These are phyloP conservation scores for Yamadazyma siamensis DNA, from an alignment of 1,139 yeast species.

Conservation along the genomic window DNA sequence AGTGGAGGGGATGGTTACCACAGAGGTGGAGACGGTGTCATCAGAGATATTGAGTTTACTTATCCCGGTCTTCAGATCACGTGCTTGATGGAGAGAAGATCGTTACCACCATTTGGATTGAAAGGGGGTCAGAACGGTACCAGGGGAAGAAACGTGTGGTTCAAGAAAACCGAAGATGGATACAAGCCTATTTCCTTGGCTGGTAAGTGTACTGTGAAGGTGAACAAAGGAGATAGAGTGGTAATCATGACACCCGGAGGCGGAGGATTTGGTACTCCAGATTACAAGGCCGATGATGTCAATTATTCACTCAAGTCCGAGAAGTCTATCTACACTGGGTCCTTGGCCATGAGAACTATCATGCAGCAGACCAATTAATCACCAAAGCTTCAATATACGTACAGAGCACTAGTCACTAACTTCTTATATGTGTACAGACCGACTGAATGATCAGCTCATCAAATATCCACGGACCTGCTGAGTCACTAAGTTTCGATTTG, in stretches of 20 bases:
- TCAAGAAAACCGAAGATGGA: conserved; percentile 19
- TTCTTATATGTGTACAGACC: no score
- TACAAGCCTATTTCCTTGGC: conserved; percentile 33
- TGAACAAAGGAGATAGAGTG: conserved; percentile 40
- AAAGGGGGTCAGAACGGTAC: conserved; percentile 40
- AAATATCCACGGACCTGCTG: no score
- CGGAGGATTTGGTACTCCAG: conserved; percentile 40
- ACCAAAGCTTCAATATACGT: neutral
- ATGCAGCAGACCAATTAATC: conserved; percentile 34
- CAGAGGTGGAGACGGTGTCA: conserved; percentile 44
- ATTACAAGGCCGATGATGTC: conserved; percentile 8
- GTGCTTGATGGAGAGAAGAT: conserved; percentile 44
- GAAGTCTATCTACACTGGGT: conserved; percentile 29
- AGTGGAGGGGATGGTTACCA: conserved; percentile 45
- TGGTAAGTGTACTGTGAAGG: conserved; percentile 41
- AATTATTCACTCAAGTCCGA: conserved; percentile 25
- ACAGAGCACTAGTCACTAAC: no score
- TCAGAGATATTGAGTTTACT: conserved; percentile 45
- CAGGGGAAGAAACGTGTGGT: conserved; percentile 42
- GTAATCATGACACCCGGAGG: conserved; percentile 47
- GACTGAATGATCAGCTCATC: no score
- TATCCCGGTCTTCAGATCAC: conserved; percentile 38
- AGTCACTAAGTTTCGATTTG: no score
- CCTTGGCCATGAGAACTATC: conserved; percentile 31
- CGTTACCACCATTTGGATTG: conserved; percentile 45